Evolutionary conservation across 2,329 filamentous ascomycete genomes (phyloP).

Genomic region (Fusarium buharicum): DNA sequence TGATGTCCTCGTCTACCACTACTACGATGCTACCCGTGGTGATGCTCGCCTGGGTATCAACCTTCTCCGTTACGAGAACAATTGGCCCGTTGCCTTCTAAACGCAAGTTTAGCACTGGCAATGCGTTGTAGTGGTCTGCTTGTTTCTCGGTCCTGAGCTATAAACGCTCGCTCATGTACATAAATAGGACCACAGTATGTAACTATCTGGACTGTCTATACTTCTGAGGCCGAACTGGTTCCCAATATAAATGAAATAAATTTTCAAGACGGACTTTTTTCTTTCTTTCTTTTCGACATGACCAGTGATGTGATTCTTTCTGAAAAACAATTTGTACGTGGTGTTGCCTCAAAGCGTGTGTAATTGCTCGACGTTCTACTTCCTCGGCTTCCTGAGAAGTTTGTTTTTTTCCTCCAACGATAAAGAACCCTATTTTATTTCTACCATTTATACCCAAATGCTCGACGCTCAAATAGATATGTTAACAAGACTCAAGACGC

Average conservation of each 20-base stretch:
- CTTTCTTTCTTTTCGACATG: too few species aligned
- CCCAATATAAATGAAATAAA: background rate
- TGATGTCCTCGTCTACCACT: constrained; percentile 49
- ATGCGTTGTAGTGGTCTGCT: background rate
- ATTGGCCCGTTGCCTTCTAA: constrained; percentile 49
- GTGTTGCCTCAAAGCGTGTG: too few species aligned
- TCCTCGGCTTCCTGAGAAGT: too few species aligned
- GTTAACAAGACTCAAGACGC: too few species aligned
- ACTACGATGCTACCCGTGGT: constrained; percentile 42
- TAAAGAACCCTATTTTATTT: too few species aligned
- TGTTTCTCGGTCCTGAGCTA: background rate
- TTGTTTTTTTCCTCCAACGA: too few species aligned
- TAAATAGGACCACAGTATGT: background rate
- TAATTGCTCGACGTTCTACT: too few species aligned
- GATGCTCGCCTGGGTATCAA: constrained; percentile 47
- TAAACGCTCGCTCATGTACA: constrained; percentile 3
- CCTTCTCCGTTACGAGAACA: constrained; percentile 45
- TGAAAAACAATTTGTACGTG: too few species aligned
- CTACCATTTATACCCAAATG: too few species aligned
- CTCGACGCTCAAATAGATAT: too few species aligned
- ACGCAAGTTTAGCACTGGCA: fast-evolving
- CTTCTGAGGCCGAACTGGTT: background rate
- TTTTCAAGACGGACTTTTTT: background rate
- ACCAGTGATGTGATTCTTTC: too few species aligned
- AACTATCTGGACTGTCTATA: background rate